Evolutionary conservation across 495 filamentous ascomycete species (phyloP), one percentile per base, ranked within the genome.

Genomic region (Penicillium mononematosum): DNA sequence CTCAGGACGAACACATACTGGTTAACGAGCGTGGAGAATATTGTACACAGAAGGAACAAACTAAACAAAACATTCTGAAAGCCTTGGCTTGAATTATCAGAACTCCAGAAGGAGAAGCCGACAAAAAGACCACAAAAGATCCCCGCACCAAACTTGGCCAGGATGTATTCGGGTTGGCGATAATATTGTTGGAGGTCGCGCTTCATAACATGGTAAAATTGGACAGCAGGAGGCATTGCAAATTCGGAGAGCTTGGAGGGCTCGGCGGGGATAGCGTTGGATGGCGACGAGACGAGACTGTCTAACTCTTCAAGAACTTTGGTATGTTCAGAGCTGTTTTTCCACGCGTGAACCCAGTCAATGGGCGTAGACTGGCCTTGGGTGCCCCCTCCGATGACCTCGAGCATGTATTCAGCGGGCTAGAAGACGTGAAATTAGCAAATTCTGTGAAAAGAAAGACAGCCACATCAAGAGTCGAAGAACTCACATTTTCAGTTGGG

Each of bases 401-500:
- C 90, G 11, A 97, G 77, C 86, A 96, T 95, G 84, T 89, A 95
- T 70, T 97, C 92, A 14, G 92, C 92, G 24, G 91, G 91, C 72
- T 75, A 31, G 36, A 3, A 24, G 6, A 25, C 4, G 3, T 25
- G 22, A 9, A 22, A 36, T 70, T 50, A 71, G 63, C 24, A 62
- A 29, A 24, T 34, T 25, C 7, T 10, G 16, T 3, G 2, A 3
- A 22, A 25, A 25, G 4, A 5, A 1, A 7, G 25, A 25, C 4
- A 25, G 25, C 8, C 1, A 31, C 22, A 29, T 22, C 10, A 25
- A 12, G 20, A n/a, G 3, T 31, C n/a, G 9, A 29, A 24, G 11
- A 31, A 17, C 69, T 86, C 87, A 97, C 94, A 58, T 81, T 97
- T 22, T 90, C 89, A 9, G 85, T 83, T 12, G 76, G 64, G 9